Percentiles rank a stretch among this genome's conserved stretches.
phyloP scores from a whole-genome alignment of 2,329 filamentous ascomycete species.

The Pochonia chlamydosporia region DNA sequence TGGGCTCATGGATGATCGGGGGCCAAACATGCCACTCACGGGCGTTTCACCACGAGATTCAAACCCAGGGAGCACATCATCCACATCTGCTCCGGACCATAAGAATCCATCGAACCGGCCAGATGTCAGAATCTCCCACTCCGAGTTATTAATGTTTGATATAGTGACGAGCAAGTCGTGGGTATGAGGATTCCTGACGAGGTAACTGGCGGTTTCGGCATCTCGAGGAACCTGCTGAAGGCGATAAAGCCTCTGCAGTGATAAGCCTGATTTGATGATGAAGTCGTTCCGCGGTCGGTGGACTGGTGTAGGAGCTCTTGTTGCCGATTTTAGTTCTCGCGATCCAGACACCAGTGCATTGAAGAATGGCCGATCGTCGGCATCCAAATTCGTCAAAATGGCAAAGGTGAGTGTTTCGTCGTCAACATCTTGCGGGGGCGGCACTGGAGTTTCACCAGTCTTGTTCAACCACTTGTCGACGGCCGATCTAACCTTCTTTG shows the following conservation, averaged over 20 bases:
- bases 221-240: conserved; percentile 69
- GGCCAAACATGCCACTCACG: conserved; percentile 38
- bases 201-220: conserved; percentile 78
- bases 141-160: conserved; percentile 80
- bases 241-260: conserved; percentile 81
- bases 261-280: conserved; percentile 66
- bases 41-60: conserved; percentile 54
- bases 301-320: conserved; percentile 63
- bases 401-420: conserved; percentile 92
- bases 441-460: conserved; percentile 67
- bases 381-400: conserved; percentile 79
- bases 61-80: conserved; percentile 35
- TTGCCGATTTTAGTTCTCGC: conserved; percentile 47
- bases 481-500: conserved; percentile 84
- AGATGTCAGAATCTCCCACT: conserved; percentile 94
- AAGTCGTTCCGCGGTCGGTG: conserved; percentile 65
- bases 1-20: conserved; percentile 30
- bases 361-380: conserved; percentile 72
- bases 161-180: conserved; percentile 86
- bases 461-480: conserved; percentile 86
- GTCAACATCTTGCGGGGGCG: conserved; percentile 81
- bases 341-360: conserved; percentile 68
- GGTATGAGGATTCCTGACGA: conserved; percentile 74
- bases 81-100: conserved; percentile 80
- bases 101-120: conserved; percentile 94